Evolutionary conservation across 768 basidiomycete genomes (phyloP), one percentile per base, ranked within the genome.

Genomic region (Leucocoprinus sp.): DNA sequence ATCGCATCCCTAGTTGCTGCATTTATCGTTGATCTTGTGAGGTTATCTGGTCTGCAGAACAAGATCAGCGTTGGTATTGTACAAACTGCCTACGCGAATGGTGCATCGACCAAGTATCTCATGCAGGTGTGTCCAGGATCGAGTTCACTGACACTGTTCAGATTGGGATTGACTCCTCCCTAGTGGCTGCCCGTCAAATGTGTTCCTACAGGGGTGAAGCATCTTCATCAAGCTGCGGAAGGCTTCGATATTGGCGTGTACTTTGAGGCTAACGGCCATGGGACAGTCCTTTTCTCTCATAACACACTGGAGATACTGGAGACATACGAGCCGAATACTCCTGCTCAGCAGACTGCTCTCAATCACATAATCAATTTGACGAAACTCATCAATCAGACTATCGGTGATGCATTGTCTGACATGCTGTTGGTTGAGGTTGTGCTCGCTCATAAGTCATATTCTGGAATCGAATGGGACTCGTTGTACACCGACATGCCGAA

Each of bases 201-300:
- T 60, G 93, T 95, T 5, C 72, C 91, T 2, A 99, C 96, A 12
- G 96, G 96, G 21, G 96, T 99, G 50, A 99, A 99, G 64, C 88
- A 98, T 60, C 78, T 98, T 38, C 96, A 99, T 60, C 93, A 97
- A 58, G 96, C 93, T 12, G 96, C 96, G 8, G 90, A 93, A 56
- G 78, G 82, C 56, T 98, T 84, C 64, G 78, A 91, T 59, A 75
- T 99, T 45, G 96, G 96, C n/a, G 90, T 99, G 36, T 99, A 99
- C 66, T 99, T 99, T 57, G 96, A 99, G 63, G 96, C 96, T 26
- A 99, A 99, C 60, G 96, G 96, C 2, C 96, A 99, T 55, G 96
- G 96, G 24, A 99, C 96, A 2, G 91, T 98, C 37, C 64, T 98
- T 45, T 98, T 99, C 68, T 97, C 96, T 9, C 76, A 73, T 5